These are phyloP conservation scores for Candida bentonensis DNA, from an alignment of 805 yeast genomes.

Conservation along the genomic window DNA sequence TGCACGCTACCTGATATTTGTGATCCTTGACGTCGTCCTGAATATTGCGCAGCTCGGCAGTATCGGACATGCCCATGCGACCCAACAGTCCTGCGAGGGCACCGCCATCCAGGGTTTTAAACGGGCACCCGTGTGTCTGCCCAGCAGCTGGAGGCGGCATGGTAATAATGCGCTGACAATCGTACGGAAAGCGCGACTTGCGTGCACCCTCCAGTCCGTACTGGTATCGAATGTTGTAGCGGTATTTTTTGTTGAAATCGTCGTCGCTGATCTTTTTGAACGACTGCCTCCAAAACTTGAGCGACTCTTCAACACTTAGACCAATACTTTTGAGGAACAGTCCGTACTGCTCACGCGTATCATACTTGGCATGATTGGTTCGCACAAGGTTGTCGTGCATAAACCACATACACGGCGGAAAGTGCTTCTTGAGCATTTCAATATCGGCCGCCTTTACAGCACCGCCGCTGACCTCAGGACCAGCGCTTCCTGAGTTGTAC, in stretches of 20 bases:
- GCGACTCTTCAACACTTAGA: constrained; percentile 70
- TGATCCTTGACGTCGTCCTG: constrained; percentile 53
- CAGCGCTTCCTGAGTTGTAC: constrained; percentile 17
- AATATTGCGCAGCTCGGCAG: constrained; percentile 39
- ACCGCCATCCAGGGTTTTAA: constrained; percentile 59
- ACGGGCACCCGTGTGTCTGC: constrained; percentile 90
- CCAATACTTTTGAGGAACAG: constrained; percentile 86
- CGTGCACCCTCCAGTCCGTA: constrained; percentile 90
- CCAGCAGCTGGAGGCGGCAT: constrained; percentile 53
- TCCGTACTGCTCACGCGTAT: constrained; percentile 75
- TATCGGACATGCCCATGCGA: constrained; percentile 52
- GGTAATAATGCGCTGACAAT: constrained; percentile 61
- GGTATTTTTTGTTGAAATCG: constrained; percentile 74
- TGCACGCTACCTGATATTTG: constrained; percentile 76
- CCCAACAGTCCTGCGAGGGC: constrained; percentile 40
- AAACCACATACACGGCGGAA: constrained; percentile 69
- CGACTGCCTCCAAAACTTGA: constrained; percentile 67
- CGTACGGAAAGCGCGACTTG: constrained; percentile 73
- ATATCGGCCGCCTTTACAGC: constrained; percentile 20
- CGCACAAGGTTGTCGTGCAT: constrained; percentile 47
- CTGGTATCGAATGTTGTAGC: constrained; percentile 73
- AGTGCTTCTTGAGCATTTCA: constrained; percentile 43
- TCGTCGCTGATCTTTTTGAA: constrained; percentile 53
- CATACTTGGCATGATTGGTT: constrained; percentile 63
- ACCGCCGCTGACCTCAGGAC: constrained; percentile 21